These are phyloP conservation scores for Leishmania gerbilli DNA, from an alignment of 208 protist genomes.

Conservation along the genomic window DNA sequence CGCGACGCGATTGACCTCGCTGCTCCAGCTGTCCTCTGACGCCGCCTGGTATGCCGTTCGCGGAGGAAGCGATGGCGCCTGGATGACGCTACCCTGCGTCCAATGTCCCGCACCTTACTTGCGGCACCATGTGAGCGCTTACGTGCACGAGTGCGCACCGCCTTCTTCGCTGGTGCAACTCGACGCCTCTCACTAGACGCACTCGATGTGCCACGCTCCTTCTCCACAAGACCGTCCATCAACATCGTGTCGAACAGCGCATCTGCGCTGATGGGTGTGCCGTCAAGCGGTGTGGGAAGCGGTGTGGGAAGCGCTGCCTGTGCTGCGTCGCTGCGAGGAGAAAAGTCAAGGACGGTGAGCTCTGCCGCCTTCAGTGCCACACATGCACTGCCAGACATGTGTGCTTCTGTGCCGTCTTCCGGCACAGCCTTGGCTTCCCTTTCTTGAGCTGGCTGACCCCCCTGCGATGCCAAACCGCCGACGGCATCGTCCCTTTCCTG, in stretches of 20 bases:
- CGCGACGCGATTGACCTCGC: neutral
- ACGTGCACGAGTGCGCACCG: neutral
- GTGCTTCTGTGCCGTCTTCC: neutral
- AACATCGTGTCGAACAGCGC: conserved; percentile 23
- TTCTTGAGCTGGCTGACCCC: neutral
- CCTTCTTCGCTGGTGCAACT: neutral
- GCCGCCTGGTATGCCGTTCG: neutral
- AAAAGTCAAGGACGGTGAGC: neutral
- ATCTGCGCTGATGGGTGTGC: conserved; percentile 11
- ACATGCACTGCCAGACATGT: neutral
- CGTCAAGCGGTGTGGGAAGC: neutral
- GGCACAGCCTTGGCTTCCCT: neutral
- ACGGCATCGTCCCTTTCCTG: neutral
- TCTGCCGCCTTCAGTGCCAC: neutral
- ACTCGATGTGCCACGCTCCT: neutral
- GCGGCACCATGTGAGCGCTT: neutral
- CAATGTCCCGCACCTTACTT: neutral
- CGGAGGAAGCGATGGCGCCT: too few species aligned
- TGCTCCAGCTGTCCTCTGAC: neutral
- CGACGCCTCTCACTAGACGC: neutral
- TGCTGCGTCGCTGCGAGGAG: neutral
- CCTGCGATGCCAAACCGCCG: neutral
- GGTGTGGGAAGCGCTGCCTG: neutral
- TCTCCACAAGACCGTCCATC: conserved; percentile 15
- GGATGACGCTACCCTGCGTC: neutral